These are phyloP conservation scores for Onygenales sp. DNA, from an alignment of 2,329 filamentous ascomycete species.

Conservation along the genomic window DNA sequence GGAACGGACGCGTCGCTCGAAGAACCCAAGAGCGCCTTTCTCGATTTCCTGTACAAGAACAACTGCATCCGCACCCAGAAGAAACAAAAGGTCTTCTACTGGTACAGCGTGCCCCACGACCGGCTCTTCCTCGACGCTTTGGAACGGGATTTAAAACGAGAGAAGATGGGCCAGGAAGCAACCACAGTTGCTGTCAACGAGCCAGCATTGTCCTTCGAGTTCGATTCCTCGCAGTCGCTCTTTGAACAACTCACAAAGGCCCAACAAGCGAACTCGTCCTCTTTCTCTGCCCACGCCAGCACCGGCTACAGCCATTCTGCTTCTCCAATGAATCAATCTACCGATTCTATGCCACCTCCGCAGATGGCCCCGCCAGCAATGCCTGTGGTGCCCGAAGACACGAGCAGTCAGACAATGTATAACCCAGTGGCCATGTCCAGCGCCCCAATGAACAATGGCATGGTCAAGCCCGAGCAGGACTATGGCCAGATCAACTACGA, in stretches of 20 bases:
- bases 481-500: slow-evolving; percentile 78
- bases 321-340: slow-evolving; percentile 82
- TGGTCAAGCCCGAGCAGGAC: slow-evolving; percentile 82
- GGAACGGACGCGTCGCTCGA: slow-evolving; percentile 96
- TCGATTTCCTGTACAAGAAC: slow-evolving; percentile 99
- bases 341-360: slow-evolving; percentile 81
- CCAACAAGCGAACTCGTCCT: slow-evolving; percentile 96
- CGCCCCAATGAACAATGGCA: slow-evolving; percentile 61
- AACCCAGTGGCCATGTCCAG: slow-evolving; percentile 59
- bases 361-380: slow-evolving; percentile 57
- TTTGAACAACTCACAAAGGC: slow-evolving; percentile 99
- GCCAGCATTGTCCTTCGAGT: slow-evolving; percentile 95
- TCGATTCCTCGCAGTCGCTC: slow-evolving; percentile 96
- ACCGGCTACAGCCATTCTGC: slow-evolving; percentile 65
- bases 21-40: slow-evolving; percentile 95
- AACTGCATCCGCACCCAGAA: slow-evolving; percentile 99
- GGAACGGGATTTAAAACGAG: slow-evolving; percentile 93
- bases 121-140: slow-evolving; percentile 93
- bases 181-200: slow-evolving; percentile 95
- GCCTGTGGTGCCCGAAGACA: slow-evolving; percentile 51
- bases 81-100: slow-evolving; percentile 99
- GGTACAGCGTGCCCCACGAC: slow-evolving; percentile 98
- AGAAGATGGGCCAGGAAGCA: slow-evolving; percentile 98
- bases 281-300: slow-evolving; percentile 74
- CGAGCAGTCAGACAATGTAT: slow-evolving; percentile 61